Percentiles rank a stretch among this genome's conserved stretches.
Conservation (phyloP, 1,284 basidiomycete genomes). For the Apiotrichum domesticum region DNA sequence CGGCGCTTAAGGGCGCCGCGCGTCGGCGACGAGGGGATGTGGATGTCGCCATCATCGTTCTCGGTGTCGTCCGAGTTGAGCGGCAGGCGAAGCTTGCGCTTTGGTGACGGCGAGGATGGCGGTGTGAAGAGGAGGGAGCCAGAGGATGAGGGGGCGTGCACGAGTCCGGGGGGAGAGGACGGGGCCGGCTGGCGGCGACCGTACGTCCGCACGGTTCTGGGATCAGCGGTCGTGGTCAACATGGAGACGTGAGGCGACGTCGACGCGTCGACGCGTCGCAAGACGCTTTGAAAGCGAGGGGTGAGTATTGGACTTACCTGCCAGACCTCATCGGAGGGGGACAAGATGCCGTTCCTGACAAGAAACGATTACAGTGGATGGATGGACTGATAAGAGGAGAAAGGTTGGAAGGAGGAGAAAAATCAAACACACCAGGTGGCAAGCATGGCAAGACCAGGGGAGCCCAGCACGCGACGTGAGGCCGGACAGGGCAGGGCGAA, state of each 20-base stretch:
- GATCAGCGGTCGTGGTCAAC: background rate
- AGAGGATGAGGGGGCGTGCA: background rate
- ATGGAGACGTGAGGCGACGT: too few relatives aligned
- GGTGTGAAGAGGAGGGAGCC: constrained; percentile 2
- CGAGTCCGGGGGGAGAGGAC: constrained; percentile 3
- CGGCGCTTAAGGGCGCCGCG: background rate
- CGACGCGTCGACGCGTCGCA: background rate
- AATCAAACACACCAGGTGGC: too few relatives aligned
- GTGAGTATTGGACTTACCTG: too few relatives aligned
- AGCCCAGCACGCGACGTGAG: too few relatives aligned
- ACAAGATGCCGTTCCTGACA: too few relatives aligned
- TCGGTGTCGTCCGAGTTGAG: background rate
- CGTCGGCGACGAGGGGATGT: background rate
- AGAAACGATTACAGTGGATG: too few relatives aligned
- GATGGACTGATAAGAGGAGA: too few relatives aligned
- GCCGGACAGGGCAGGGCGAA: too few relatives aligned
- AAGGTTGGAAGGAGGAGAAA: too few relatives aligned
- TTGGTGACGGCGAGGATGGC: constrained; percentile 4
- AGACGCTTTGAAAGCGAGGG: too few relatives aligned
- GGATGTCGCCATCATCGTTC: background rate
- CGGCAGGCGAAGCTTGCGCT: background rate
- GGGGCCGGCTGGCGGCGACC: constrained; percentile 20
- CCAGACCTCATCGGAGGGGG: too few relatives aligned
- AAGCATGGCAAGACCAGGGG: too few relatives aligned
- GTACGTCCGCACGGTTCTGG: constrained; percentile 34